Evolutionary conservation across 495 filamentous ascomycete genomes (phyloP), one percentile per base, ranked within the genome.

Genomic region (Evernia prunastri): DNA sequence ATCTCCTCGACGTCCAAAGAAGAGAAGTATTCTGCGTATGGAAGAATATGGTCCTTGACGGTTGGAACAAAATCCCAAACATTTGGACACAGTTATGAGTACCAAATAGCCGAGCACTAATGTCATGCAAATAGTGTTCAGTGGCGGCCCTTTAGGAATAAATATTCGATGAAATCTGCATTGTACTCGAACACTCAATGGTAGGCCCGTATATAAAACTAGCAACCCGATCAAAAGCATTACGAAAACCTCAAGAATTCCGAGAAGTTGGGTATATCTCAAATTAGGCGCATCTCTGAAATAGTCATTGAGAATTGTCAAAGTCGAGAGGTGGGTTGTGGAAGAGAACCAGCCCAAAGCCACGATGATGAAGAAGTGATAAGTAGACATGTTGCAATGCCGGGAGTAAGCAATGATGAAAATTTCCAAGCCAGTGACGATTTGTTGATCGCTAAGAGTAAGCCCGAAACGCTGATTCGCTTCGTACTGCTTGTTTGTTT

Each of bases 291-390:
- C 15, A 15, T 51, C n/a, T 20, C 49, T 15, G 25, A 61, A 42
- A 36, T 61, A 61, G 35, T 61, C 39, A 27, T 27, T 66, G 72
- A 79, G 67, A 23, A 74, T 67, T 17, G 62, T 68, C 35, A 79
- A 64, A 9, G 75, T 69, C 4, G 73, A 67, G 6, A 78, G 56
- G 56, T 76, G 73, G 1, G 74, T 75, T 11, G 73, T 54, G 42
- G 67, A 72, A n/a, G 76, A 74, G 59, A 78, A 75, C 78, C 76
- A 78, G 0, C 73, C 72, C 9, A 78, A 36, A 20, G 71, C 71
- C 4, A 68, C 72, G 40, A 78, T 63, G 33, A 72, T 68, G 27
- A 70, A 70, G 70, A 71, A 80, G 58, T 78, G 72, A 42, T 78
- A 77, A 8, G 71, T 71, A 3, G 67, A 59, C 20, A 74, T 25